Percentiles rank a stretch among this genome's conserved stretches.
These are phyloP conservation scores for Hibiscus syriacus DNA, from an alignment of 345 rosid genomes.

Conservation along the genomic window DNA sequence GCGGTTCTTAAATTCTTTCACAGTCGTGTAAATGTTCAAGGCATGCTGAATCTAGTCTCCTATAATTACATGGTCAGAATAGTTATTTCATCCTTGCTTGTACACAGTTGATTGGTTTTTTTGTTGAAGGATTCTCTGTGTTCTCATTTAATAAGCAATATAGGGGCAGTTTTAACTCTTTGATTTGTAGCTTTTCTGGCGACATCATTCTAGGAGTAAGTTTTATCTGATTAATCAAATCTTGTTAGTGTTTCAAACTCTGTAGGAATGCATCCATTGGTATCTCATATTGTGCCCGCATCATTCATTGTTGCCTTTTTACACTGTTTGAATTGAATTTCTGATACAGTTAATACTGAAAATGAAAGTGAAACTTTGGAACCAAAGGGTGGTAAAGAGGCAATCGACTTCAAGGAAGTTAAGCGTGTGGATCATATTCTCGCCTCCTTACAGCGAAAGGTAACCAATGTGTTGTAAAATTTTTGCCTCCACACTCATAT, in stretches of 20 bases:
- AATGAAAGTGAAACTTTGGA: slow-evolving; percentile 51
- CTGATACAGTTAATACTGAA: slow-evolving; percentile 53
- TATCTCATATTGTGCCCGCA: not conserved
- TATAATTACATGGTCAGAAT: not conserved
- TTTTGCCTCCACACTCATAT: not conserved
- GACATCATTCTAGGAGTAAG: not conserved
- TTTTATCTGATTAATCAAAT: not conserved
- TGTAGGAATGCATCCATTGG: not conserved
- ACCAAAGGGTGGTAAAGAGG: slow-evolving; percentile 50
- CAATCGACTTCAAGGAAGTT: slow-evolving; percentile 75
- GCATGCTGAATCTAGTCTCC: not conserved
- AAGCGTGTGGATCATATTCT: slow-evolving; percentile 81
- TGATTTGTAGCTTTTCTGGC: not conserved
- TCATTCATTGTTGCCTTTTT: not conserved
- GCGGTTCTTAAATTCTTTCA: not conserved
- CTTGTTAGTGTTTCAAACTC: not conserved
- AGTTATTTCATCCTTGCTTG: not conserved
- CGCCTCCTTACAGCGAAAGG: slow-evolving; percentile 77
- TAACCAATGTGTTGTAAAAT: slow-evolving; percentile 16
- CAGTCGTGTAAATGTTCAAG: not conserved
- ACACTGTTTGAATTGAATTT: slow-evolving; percentile 4
- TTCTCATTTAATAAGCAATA: not conserved
- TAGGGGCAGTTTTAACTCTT: not conserved
- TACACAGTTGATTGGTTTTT: not conserved
- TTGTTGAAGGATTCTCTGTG: not conserved